Evolutionary conservation across 768 basidiomycete genomes (phyloP), one percentile per base, ranked within the genome.

Genomic region (Ramaria rubella): DNA sequence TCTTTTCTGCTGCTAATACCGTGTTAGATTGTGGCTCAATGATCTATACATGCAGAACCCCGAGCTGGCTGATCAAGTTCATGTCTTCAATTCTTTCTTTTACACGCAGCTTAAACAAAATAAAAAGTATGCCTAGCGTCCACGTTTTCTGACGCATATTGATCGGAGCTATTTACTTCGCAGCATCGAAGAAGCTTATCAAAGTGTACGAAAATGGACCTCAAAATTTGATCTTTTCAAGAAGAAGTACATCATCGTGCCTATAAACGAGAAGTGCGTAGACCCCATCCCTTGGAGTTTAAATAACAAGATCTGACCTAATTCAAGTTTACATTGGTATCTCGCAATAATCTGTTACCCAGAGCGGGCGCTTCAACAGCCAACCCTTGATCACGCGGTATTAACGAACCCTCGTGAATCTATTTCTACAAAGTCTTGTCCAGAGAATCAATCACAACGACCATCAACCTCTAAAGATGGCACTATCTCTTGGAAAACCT

Each of bases 61-160:
- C 2, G 76, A 76, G 15, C 70, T 90, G 4, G 88, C 83, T 1
- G 78, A 83, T 2, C 79, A 89, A 62, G 77, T 94, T 1, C 86
- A 97, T 64, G 80, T 98, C 4, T 98, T 98, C 75, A 98, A 86
- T 68, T 94, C 94, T 0, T 99, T 97, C 72, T 98, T 99, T 71
- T 98, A 94, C 75, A 91, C 94, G 75, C 95, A 96, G 69, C 72
- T 99, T 26, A 86, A 85, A 57, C 78, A 79, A 52, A 87, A n/a
- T n/a, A n/a, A 81, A 67, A 80, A 76, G 83, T 85, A 66, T 36
- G 75, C 66, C 21, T 21, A n/a, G n/a, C n/a, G n/a, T 12, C 21
- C 15, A 57, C 15, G 15, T 51, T 49, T 17, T 21, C 34, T 38
- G n/a, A 40, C 15, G 4, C n/a, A n/a, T n/a, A n/a, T n/a, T n/a